Percentiles rank a stretch among this genome's conserved stretches.
phyloP scores from a whole-genome alignment of 306 rosid species.

The Lathyrus oleraceus region DNA sequence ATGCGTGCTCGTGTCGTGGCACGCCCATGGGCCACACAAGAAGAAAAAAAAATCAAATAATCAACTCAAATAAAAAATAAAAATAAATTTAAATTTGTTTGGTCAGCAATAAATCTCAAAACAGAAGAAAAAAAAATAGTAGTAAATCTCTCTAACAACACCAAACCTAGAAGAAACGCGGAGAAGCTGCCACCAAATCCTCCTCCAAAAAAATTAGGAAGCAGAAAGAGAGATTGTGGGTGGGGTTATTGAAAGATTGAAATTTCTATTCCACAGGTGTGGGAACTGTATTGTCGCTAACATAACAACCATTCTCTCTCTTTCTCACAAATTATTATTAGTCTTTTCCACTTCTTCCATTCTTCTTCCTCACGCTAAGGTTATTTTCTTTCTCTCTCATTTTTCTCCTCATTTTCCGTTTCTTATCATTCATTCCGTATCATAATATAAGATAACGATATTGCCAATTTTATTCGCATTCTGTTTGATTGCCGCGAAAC shows the following conservation, averaged over 20 bases:
- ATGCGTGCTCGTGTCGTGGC: neutral
- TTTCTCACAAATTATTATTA: neutral
- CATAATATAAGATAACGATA: neutral
- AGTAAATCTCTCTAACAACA: neutral
- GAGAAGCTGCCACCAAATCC: constrained; percentile 19
- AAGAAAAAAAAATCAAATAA: neutral
- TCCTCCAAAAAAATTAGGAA: neutral
- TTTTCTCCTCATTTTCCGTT: neutral
- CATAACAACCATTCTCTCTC: neutral
- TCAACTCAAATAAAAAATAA: neutral
- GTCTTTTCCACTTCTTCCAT: no score
- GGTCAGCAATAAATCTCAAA: neutral
- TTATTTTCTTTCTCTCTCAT: neutral
- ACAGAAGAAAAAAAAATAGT: neutral
- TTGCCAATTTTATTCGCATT: neutral
- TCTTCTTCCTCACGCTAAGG: constrained; percentile 28
- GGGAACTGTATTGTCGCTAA: constrained; percentile 24
- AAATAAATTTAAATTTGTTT: neutral
- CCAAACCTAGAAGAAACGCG: constrained; percentile 1
- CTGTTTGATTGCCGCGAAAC: constrained; percentile 6
- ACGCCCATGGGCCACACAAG: neutral
- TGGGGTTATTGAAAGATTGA: constrained; percentile 13
- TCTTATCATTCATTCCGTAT: neutral
- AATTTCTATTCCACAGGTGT: constrained; percentile 36
- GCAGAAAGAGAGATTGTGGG: neutral